phyloP scores from a whole-genome alignment of 1,284 basidiomycete genomes.

The Mycena sp. region DNA sequence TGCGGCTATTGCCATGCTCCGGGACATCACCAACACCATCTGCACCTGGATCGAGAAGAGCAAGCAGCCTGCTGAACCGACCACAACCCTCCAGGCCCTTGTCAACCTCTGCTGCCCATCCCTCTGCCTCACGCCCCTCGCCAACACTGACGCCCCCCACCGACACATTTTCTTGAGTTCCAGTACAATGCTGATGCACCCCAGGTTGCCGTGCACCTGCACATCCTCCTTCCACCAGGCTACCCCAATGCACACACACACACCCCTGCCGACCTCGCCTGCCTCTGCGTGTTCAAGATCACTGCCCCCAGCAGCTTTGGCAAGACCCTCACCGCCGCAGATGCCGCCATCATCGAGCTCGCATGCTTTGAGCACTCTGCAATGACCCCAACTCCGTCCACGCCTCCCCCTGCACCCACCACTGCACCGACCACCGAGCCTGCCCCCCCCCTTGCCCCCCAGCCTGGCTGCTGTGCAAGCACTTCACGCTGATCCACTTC shows the following conservation, averaged over 20 bases:
- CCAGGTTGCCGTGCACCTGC: conserved; percentile 79
- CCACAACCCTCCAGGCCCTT: conserved; percentile 89
- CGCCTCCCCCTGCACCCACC: conserved; percentile 25
- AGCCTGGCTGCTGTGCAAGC: conserved; percentile 38
- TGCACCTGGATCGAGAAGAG: conserved; percentile 85
- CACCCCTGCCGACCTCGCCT: no score
- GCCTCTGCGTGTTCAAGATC: conserved; percentile 74
- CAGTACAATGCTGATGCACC: conserved; percentile 90
- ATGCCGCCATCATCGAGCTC: conserved; percentile 79
- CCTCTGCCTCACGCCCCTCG: conserved; percentile 73
- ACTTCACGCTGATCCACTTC: conserved; percentile 75
- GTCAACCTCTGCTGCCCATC: conserved; percentile 92
- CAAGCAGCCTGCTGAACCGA: conserved; percentile 66
- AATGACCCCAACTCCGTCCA: conserved; percentile 28
- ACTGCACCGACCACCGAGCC: conserved; percentile 27
- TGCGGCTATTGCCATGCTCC: no score
- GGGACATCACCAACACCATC: conserved; percentile 82
- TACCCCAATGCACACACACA: conserved; percentile 48
- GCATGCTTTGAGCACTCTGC: conserved; percentile 71
- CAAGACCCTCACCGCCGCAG: conserved; percentile 73
- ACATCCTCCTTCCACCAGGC: conserved; percentile 72
- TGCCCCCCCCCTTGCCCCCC: conserved; percentile 26
- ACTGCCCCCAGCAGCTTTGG: conserved; percentile 86
- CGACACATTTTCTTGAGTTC: conserved; percentile 84
- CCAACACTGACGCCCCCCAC: conserved; percentile 42